phyloP scores from a whole-genome alignment of 495 filamentous ascomycete species.

The Trichoderma parareesei region DNA sequence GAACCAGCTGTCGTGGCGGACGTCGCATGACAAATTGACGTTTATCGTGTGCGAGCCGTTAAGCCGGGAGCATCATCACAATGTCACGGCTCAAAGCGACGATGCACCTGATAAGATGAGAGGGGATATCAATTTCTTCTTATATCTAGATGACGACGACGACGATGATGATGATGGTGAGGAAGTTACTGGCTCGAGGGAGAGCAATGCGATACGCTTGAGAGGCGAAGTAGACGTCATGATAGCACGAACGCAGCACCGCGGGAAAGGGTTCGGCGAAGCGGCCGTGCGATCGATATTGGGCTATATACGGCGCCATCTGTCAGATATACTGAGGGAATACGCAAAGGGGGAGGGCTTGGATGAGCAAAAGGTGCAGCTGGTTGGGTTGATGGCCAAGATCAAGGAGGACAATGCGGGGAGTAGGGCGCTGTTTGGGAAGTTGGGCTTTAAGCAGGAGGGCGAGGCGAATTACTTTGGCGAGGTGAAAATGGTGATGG shows the following conservation, averaged over 20 bases:
- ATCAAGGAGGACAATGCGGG: conserved; percentile 31
- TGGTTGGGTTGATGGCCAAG: conserved; percentile 38
- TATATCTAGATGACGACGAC: conserved; percentile 34
- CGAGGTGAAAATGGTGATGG: conserved; percentile 37
- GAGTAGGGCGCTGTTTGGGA: conserved; percentile 37
- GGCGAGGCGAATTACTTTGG: conserved; percentile 43
- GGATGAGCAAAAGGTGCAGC: neutral
- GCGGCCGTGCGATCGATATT: conserved; percentile 61
- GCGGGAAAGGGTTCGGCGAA: conserved; percentile 57
- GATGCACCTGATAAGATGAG: conserved; percentile 57
- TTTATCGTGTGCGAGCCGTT: conserved; percentile 56
- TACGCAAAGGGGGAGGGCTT: conserved; percentile 28
- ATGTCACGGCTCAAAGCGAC: neutral
- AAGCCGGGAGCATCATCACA: conserved; percentile 16
- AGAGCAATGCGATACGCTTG: neutral
- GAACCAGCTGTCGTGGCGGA: conserved; percentile 78
- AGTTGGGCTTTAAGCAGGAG: conserved; percentile 37
- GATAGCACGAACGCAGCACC: conserved; percentile 57
- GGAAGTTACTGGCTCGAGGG: neutral
- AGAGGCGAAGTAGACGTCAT: conserved; percentile 79
- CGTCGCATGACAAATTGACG: conserved; percentile 64
- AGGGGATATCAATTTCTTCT: conserved; percentile 83
- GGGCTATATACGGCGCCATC: conserved; percentile 46
- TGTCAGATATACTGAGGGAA: conserved; percentile 48
- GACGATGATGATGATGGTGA: conserved; percentile 12